A percentile compares a stretch with the other conserved stretches of the same genome.
phyloP scores from a whole-genome alignment of 75 land plant genomes.

The Gnetum montanum region DNA sequence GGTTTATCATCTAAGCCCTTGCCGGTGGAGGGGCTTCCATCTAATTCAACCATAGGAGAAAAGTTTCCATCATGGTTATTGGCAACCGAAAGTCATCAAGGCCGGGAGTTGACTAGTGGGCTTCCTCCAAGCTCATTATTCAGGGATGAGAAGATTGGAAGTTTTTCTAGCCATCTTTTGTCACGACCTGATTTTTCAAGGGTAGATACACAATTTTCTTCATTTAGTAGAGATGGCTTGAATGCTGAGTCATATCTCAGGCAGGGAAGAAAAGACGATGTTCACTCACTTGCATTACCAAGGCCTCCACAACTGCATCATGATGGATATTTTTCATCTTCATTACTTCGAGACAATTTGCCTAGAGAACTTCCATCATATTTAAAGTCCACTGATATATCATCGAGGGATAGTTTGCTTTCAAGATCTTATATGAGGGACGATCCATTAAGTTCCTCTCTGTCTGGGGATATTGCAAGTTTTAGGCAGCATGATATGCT shows the following conservation, averaged over 20 bases:
- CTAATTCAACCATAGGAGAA: conserved; percentile 4
- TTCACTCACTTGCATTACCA: not conserved
- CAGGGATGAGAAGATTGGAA: conserved; percentile 4
- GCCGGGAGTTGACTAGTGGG: not conserved
- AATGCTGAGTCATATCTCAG: not conserved
- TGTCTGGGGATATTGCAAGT: conserved; percentile 2
- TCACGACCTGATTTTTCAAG: conserved; percentile 5
- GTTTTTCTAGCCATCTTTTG: conserved; percentile 1
- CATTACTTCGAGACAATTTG: conserved; percentile 1
- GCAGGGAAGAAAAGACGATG: conserved; percentile 11
- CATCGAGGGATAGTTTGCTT: conserved; percentile 3
- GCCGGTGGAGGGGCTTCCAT: not conserved
- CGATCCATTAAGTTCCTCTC: not conserved
- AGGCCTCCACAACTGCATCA: not conserved
- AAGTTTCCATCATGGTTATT: conserved; percentile 5
- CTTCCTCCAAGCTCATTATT: not conserved
- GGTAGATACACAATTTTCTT: too few relatives aligned
- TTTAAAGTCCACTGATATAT: not conserved
- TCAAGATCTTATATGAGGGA: conserved; percentile 3
- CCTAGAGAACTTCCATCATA: conserved; percentile 6
- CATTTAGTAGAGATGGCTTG: conserved; percentile 2
- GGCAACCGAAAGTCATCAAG: not conserved
- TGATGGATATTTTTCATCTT: not conserved
- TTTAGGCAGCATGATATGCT: conserved; percentile 2
- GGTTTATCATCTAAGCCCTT: not conserved